Conservation (phyloP, 805 yeast genomes). For the Myxozyma udenii region DNA sequence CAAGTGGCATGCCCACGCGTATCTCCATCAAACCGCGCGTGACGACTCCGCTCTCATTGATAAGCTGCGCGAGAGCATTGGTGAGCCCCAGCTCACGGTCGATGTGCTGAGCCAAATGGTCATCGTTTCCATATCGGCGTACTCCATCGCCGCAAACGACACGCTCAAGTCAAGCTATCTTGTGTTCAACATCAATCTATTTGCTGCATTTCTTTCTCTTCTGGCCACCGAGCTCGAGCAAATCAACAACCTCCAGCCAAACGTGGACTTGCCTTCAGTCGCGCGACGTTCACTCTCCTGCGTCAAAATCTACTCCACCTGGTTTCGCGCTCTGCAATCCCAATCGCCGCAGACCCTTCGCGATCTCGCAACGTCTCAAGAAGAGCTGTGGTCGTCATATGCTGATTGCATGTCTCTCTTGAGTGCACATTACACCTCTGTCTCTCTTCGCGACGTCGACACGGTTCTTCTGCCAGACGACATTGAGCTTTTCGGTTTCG, state of each 20-base stretch:
- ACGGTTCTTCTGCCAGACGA: conserved; percentile 21
- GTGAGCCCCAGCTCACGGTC: conserved; percentile 6
- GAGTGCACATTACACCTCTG: too few relatives aligned
- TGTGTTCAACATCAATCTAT: conserved; percentile 2
- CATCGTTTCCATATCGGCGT: conserved; percentile 20
- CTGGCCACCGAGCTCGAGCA: conserved; percentile 8
- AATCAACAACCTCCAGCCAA: background rate
- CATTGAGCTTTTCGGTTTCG: conserved; percentile 23
- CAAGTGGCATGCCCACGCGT: conserved; percentile 17
- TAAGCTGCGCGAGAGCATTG: background rate
- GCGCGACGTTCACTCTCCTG: conserved; percentile 12
- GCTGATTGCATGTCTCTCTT: too few relatives aligned
- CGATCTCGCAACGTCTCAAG: too few relatives aligned
- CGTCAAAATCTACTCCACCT: conserved; percentile 17
- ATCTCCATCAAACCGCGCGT: background rate
- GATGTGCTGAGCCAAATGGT: conserved; percentile 16
- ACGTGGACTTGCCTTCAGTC: conserved; percentile 1
- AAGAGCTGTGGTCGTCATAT: too few relatives aligned
- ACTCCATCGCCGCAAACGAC: conserved; percentile 7
- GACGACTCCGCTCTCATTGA: too few relatives aligned
- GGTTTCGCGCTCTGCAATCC: conserved; percentile 8
- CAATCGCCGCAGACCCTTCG: too few relatives aligned
- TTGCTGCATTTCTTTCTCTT: conserved; percentile 2
- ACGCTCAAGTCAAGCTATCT: conserved; percentile 7
- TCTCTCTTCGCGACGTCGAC: too few relatives aligned